Base-by-base conservation (phyloP, 305 asterid species). In the Petunia hybrid region DNA sequence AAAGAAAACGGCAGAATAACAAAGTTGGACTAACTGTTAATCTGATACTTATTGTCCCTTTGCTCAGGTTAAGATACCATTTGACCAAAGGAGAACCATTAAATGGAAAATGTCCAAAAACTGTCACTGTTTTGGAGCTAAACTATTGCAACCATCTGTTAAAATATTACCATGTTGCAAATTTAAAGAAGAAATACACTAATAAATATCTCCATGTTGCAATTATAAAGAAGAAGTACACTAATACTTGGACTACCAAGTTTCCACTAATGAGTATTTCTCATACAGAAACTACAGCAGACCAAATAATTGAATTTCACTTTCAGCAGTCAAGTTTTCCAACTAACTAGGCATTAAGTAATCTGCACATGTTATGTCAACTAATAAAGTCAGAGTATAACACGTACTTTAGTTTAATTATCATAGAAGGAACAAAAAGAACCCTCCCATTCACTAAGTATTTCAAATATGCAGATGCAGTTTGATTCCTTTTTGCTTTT, bases 401-500 rank as follows among this genome's bases (percentile, higher is more conserved):
- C 66, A 16, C n/a, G 5, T 75, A 14, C 38, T 64, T 36, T 42
- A 38, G 6, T 40, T 69, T 35, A 68, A 35, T 10, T 42, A 61
- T 78, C 13, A 66, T 40, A 3, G 36, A 85, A 82, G 45, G 76
- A 80, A 82, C 82, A 71, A 84, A 66, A 65, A 10, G 55, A 70
- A 64, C 77, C 76, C 12, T 10, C n/a, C 22, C 51, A 36, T 45
- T 63, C 41, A 2, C 45, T 8, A 12, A 35, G 64, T 74, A 56
- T 41, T 13, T 22, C 62, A 82, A 56, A 4, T 61, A 55, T 16
- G 68, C 13, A 76, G 60, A 76, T 80, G 69, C 84, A 57, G 13
- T 56, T 62, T 80, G 84, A 85, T 80, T 64, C 86, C 85, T 46
- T 85, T 85, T 40, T 61, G 60, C 75, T 56, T 77, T 39, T 16